Conservation (phyloP, 805 yeast species). For the Lipomyces yamadae region DNA sequence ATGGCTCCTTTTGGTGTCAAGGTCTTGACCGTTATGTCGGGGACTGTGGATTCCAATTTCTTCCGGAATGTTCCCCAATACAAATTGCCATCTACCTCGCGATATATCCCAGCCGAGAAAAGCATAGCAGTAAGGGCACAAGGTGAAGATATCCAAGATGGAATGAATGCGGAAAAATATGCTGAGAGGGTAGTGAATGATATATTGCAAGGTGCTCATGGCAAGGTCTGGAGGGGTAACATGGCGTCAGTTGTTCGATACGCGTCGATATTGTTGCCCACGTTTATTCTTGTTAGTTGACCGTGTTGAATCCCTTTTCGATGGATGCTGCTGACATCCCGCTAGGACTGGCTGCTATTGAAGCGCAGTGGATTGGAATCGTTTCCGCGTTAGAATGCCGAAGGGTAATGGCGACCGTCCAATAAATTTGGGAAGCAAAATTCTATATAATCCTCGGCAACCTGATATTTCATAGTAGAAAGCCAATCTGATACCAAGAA, state of each 20-base stretch:
- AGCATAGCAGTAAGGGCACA: background rate
- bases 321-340: background rate
- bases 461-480: too few relatives aligned
- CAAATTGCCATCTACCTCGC: background rate
- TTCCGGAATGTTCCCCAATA: background rate
- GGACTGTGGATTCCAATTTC: background rate
- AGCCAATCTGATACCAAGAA: too few relatives aligned
- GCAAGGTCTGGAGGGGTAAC: background rate
- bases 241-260: background rate
- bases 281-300: background rate
- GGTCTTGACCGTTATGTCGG: background rate
- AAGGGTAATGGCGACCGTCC: too few relatives aligned
- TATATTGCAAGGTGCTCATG: background rate
- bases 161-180: background rate
- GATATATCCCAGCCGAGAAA: background rate
- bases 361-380: background rate
- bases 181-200: background rate
- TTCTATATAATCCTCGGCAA: too few relatives aligned
- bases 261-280: background rate
- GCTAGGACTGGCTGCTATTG: background rate
- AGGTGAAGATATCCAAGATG: background rate
- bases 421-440: too few relatives aligned
- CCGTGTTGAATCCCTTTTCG: background rate
- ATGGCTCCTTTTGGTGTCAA: background rate
- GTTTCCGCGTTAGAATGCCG: too few relatives aligned